These are phyloP conservation scores for Metschnikowia koreensis DNA, from an alignment of 805 yeast species.

Conservation along the genomic window DNA sequence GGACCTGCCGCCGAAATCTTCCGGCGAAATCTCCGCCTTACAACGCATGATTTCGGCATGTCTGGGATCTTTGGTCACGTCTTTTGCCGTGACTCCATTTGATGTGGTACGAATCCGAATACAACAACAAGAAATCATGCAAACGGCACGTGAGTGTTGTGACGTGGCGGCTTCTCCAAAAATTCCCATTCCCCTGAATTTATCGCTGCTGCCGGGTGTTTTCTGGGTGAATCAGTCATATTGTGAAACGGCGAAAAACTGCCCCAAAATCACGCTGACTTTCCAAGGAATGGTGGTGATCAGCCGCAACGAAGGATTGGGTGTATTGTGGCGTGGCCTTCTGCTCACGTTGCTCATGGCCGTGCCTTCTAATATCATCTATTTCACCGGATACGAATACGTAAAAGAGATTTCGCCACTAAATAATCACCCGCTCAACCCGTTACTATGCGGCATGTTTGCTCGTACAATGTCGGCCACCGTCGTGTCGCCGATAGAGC, in stretches of 20 bases:
- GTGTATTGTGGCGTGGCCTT: conserved; percentile 86
- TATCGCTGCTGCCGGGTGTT: conserved; percentile 13
- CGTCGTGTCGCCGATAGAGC: conserved; percentile 80
- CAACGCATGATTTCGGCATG: conserved; percentile 81
- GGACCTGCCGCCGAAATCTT: background rate
- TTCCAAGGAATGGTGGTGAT: conserved; percentile 70
- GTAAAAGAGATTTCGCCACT: conserved; percentile 67
- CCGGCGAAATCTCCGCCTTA: conserved; percentile 41
- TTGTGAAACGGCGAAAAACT: conserved; percentile 37
- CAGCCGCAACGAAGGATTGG: conserved; percentile 66
- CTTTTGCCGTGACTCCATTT: conserved; percentile 73
- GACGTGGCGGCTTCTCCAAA: background rate
- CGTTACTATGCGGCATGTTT: conserved; percentile 78
- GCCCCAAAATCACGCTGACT: conserved; percentile 63
- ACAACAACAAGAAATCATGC: conserved; percentile 70
- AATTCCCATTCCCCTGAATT: background rate
- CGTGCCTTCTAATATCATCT: conserved; percentile 87
- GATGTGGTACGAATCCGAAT: conserved; percentile 76
- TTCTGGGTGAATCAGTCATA: conserved; percentile 37
- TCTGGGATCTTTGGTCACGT: conserved; percentile 69
- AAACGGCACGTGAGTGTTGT: conserved; percentile 29
- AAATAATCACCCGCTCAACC: conserved; percentile 55
- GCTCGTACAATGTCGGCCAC: conserved; percentile 86
- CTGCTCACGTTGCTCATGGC: conserved; percentile 83
- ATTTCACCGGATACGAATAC: conserved; percentile 90